Evolutionary conservation across 805 yeast genomes (phyloP), one percentile per base, ranked within the genome.

Genomic region (Sugiyamaella boreocaroliniensis): DNA sequence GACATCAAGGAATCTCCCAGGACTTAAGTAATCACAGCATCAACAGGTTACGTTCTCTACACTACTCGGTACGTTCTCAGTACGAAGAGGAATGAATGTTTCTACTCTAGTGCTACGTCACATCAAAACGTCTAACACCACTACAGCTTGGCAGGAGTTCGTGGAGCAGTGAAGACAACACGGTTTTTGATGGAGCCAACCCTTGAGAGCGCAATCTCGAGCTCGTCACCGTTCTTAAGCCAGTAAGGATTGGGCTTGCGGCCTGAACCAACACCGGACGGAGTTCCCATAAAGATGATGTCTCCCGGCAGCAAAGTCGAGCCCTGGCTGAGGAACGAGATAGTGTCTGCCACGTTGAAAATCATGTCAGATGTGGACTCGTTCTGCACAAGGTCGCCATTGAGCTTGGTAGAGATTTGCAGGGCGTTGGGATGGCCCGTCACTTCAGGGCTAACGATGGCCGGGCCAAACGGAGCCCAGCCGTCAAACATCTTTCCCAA

Each of bases 391-490:
- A 62, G 47, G 55, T 74, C 75, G 20, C 80, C 82, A 55, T 78
- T 79, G 55, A 79, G 71, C 43, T 59, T 64, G 12, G 78, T 70
- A 40, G 62, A 58, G 41, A 79, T 67, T 16, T 61, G 60, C 50
- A 78, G 64, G n/a, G 58, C 53, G 42, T 67, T 64, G 15, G 76
- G 73, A 44, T 70, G 65, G 1, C 64, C 52, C 29, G 73, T 64
- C 15, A 72, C 51, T 11, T 57, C 51, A 1, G 54, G 53, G 2
- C 71, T 52, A 2, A 76, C 79, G 46, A 79, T 68, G 7, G 75
- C 76, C 4, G 83, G 83, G 2, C 83, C 83, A 50, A 79, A 61
- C 19, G 83, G 83, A 1, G 82, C 80, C 75, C 76, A 79, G 3
- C 75, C 74, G 53, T 79, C 83, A 58, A 75, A 78, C 74, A 74